These are phyloP conservation scores for Vigna trinervia DNA, from an alignment of 306 rosid genomes.

Conservation along the genomic window DNA sequence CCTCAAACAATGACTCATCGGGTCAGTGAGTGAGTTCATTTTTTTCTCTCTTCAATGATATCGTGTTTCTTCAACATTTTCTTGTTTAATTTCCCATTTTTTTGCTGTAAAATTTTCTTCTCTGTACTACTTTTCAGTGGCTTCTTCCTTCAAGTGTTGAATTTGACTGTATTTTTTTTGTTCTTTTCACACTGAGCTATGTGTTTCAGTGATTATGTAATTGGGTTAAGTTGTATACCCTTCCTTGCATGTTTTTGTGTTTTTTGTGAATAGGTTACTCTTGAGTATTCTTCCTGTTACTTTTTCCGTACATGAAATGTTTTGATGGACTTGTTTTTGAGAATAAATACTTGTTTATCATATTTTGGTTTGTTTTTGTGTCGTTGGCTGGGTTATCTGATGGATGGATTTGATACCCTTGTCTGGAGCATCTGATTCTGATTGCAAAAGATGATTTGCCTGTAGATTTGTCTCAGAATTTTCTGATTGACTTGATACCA, in stretches of 20 bases:
- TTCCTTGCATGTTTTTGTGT: neutral
- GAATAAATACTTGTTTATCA: neutral
- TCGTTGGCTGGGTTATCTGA: conserved; percentile 28
- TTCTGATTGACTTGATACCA: conserved; percentile 22
- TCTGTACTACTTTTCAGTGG: neutral
- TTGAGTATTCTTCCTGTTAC: neutral
- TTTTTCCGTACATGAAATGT: conserved; percentile 23
- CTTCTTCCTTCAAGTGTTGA: neutral
- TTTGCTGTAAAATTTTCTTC: neutral
- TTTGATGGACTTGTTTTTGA: conserved; percentile 38
- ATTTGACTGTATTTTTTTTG: conserved; percentile 1
- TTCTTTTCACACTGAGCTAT: neutral
- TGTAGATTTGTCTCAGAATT: conserved; percentile 34
- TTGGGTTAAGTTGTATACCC: neutral
- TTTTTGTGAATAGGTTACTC: conserved; percentile 2
- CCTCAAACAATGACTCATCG: conserved; percentile 37
- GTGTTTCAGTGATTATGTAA: conserved; percentile 14
- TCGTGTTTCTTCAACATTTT: conserved; percentile 31
- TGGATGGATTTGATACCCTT: conserved; percentile 37
- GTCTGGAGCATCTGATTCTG: conserved; percentile 43
- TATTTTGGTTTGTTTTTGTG: neutral
- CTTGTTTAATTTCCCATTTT: neutral
- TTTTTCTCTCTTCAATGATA: conserved; percentile 22
- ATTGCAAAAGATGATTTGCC: conserved; percentile 25
- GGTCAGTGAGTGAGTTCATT: conserved; percentile 32